Evolutionary conservation across 805 yeast species (phyloP).

Genomic region (Wickerhamiella kurtzmanii): DNA sequence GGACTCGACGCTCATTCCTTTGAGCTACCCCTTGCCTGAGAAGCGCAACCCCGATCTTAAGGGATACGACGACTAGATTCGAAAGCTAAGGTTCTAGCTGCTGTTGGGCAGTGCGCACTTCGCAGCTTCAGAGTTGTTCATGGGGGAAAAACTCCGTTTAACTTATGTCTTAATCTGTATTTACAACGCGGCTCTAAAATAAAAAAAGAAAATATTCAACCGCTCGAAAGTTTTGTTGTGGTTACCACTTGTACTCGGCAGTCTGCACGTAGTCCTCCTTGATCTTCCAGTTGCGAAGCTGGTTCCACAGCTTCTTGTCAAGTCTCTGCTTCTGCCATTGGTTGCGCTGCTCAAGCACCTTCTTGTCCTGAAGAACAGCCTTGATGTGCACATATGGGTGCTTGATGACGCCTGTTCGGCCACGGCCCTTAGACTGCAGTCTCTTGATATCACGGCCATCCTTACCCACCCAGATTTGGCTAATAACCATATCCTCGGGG

Average conservation of each 20-base stretch:
- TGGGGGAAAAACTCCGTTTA: background rate
- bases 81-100: too few relatives aligned
- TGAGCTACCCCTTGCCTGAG: slow-evolving; percentile 28
- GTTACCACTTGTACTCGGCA: slow-evolving; percentile 27
- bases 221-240: too few relatives aligned
- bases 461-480: slow-evolving; percentile 82
- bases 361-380: slow-evolving; percentile 55
- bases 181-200: background rate
- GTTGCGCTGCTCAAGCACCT: slow-evolving; percentile 42
- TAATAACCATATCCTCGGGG: slow-evolving; percentile 51
- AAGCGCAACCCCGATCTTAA: slow-evolving; percentile 20
- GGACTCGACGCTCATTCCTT: slow-evolving; percentile 55
- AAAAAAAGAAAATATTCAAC: background rate
- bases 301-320: slow-evolving; percentile 40
- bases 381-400: slow-evolving; percentile 72
- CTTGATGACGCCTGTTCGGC: slow-evolving; percentile 65
- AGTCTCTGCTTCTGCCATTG: slow-evolving; percentile 33
- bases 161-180: background rate
- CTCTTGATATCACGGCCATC: slow-evolving; percentile 66
- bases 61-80: slow-evolving; percentile 25
- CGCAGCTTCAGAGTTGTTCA: background rate
- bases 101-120: background rate
- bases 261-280: slow-evolving; percentile 25
- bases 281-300: slow-evolving; percentile 27
- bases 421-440: slow-evolving; percentile 77